These are phyloP conservation scores for Phalaenopsis hybrid DNA, from an alignment of 116 monocot genomes.

Conservation along the genomic window DNA sequence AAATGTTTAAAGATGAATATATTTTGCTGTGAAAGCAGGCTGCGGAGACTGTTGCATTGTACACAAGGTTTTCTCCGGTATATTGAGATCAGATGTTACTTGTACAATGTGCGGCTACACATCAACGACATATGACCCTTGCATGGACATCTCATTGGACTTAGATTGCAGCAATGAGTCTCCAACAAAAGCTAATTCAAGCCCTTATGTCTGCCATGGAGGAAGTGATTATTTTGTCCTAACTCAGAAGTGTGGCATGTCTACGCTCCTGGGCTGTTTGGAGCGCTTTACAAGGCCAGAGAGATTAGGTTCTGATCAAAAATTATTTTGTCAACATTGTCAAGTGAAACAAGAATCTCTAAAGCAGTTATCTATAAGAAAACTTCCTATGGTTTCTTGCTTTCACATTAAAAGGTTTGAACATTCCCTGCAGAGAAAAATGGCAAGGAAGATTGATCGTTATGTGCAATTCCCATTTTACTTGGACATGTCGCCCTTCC, in stretches of 20 bases:
- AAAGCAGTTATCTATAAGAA: slow-evolving; percentile 80
- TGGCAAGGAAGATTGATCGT: slow-evolving; percentile 64
- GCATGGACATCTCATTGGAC: slow-evolving; percentile 75
- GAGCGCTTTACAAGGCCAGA: slow-evolving; percentile 73
- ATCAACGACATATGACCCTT: slow-evolving; percentile 79
- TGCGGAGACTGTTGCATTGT: slow-evolving; percentile 74
- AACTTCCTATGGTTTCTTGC: slow-evolving; percentile 62
- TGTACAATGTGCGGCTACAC: slow-evolving; percentile 76
- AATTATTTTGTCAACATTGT: slow-evolving; percentile 64
- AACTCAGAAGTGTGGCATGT: slow-evolving; percentile 18
- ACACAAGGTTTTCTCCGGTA: slow-evolving; percentile 73
- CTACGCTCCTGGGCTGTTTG: slow-evolving; percentile 59
- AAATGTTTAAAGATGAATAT: background rate
- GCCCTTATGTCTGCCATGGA: slow-evolving; percentile 24
- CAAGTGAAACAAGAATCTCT: slow-evolving; percentile 71
- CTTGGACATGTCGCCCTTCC: slow-evolving; percentile 55
- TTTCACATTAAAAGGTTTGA: slow-evolving; percentile 86
- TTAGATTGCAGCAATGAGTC: slow-evolving; percentile 31
- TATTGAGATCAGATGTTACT: slow-evolving; percentile 72
- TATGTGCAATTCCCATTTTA: slow-evolving; percentile 75
- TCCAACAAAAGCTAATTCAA: slow-evolving; percentile 11
- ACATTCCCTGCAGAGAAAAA: slow-evolving; percentile 53
- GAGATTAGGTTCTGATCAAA: slow-evolving; percentile 69
- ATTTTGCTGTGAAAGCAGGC: slow-evolving; percentile 8
- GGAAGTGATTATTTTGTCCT: slow-evolving; percentile 8